Percentiles rank a stretch among this genome's conserved stretches.
Evolutionary conservation across 192 early-diverging fungal species (phyloP).

Genomic region (Podila epicladia): DNA sequence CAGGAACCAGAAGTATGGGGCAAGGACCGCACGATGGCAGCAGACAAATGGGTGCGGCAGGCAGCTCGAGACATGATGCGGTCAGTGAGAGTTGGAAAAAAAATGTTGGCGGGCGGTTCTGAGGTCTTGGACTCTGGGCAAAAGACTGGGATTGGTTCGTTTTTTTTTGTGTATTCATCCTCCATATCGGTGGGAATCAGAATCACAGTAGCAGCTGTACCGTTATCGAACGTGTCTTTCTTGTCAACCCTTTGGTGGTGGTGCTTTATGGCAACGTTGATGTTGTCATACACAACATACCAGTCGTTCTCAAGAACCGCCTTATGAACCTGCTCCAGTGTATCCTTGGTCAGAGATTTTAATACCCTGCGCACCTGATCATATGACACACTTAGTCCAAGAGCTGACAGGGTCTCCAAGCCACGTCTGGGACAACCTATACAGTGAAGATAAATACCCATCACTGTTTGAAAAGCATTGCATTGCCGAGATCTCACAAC

Average conservation of each 20-base stretch:
- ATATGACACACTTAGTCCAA: conserved; percentile 19
- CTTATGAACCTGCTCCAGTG: conserved; percentile 1
- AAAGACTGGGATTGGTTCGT: background rate
- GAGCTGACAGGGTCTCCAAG: conserved; percentile 5
- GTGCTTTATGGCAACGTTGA: conserved; percentile 18
- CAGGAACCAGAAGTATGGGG: background rate
- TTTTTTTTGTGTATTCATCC: too few species aligned
- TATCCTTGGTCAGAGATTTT: conserved; percentile 20
- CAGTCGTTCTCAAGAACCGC: background rate
- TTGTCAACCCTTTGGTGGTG: conserved; percentile 19
- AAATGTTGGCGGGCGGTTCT: background rate
- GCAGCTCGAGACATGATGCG: conserved; percentile 5
- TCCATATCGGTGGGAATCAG: conserved; percentile 11
- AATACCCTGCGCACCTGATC: conserved; percentile 1
- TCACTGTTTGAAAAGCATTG: conserved; percentile 21
- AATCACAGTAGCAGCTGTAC: conserved; percentile 17
- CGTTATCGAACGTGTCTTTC: conserved; percentile 15
- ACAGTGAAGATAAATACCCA: conserved; percentile 19
- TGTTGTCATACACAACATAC: conserved; percentile 24
- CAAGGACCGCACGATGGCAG: conserved; percentile 13
- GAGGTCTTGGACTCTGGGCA: conserved; percentile 6
- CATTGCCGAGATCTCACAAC: conserved; percentile 12
- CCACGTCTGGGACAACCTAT: conserved; percentile 11
- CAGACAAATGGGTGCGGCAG: conserved; percentile 1
- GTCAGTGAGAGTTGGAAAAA: conserved; percentile 11